These are phyloP conservation scores for Aureobasidium leucospermi DNA, from an alignment of 2,329 filamentous ascomycete genomes.

Conservation along the genomic window DNA sequence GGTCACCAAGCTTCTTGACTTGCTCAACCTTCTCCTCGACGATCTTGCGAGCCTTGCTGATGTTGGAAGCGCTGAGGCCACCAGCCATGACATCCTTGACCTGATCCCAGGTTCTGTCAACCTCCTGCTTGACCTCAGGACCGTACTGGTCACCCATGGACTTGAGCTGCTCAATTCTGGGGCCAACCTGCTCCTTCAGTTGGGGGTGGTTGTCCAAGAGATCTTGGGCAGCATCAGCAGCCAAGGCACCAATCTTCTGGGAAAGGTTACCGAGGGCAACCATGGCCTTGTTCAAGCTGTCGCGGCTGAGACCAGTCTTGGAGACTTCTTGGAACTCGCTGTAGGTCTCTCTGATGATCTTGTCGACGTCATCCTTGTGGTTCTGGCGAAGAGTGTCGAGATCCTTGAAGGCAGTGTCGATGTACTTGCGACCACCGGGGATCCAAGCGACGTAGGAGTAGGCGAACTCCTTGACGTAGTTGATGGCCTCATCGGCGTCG, in stretches of 20 bases:
- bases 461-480: conserved; percentile 58
- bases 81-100: conserved; percentile 56
- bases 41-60: conserved; percentile 49
- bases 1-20: conserved; percentile 59
- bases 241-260: conserved; percentile 55
- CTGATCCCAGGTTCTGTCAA: conserved; percentile 63
- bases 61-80: conserved; percentile 53
- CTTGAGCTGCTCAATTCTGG: conserved; percentile 61
- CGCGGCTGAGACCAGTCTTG: conserved; percentile 54
- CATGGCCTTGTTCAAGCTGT: conserved; percentile 55
- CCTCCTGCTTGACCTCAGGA: conserved; percentile 68
- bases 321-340: conserved; percentile 56
- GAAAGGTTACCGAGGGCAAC: conserved; percentile 45
- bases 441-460: conserved; percentile 65
- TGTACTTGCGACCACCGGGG: conserved; percentile 60
- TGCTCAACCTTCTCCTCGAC: conserved; percentile 64
- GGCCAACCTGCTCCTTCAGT: conserved; percentile 64
- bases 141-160: conserved; percentile 62
- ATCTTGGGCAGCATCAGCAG: conserved; percentile 55
- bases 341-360: conserved; percentile 61
- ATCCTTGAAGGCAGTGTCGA: conserved; percentile 64
- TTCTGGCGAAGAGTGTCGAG: conserved; percentile 60
- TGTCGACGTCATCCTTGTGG: conserved; percentile 62
- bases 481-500: conserved; percentile 56
- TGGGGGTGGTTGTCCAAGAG: conserved; percentile 67